phyloP scores from a whole-genome alignment of 139 green algal species.

The Eudorina sp. region DNA sequence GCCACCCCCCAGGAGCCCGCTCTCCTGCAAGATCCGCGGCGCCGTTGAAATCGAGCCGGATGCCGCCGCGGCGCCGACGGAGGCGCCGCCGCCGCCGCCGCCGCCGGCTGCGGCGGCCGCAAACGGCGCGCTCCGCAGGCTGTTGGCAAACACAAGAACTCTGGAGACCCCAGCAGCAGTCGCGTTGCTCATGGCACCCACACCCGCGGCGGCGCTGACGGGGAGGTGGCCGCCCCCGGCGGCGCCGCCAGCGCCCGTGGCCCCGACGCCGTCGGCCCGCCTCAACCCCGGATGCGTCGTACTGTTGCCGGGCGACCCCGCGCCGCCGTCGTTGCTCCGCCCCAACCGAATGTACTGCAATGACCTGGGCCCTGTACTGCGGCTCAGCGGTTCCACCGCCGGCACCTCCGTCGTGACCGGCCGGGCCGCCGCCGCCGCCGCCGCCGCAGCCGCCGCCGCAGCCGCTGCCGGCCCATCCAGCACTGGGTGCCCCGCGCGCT shows the following conservation, averaged over 20 bases:
- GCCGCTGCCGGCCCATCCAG: no score
- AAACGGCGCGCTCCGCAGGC: conserved; percentile 11
- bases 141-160: conserved; percentile 14
- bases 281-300: no score
- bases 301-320: no score
- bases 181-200: not conserved
- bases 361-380: not conserved
- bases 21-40: not conserved
- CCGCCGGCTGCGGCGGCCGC: not conserved
- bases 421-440: not conserved
- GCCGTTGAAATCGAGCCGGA: not conserved
- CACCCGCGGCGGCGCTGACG: not conserved
- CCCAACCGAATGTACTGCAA: not conserved
- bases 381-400: not conserved
- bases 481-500: no score
- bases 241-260: not conserved
- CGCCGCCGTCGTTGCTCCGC: not conserved
- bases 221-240: not conserved
- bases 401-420: not conserved
- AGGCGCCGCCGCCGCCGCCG: not conserved
- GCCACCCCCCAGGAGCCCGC: no score
- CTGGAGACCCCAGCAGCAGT: not conserved
- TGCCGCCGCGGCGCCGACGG: no score
- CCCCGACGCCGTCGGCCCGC: no score
- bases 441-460: not conserved